Percentiles rank a stretch among this genome's conserved stretches.
phyloP scores from a whole-genome alignment of 2,329 filamentous ascomycete genomes.

The Curvularia eragrostidis region DNA sequence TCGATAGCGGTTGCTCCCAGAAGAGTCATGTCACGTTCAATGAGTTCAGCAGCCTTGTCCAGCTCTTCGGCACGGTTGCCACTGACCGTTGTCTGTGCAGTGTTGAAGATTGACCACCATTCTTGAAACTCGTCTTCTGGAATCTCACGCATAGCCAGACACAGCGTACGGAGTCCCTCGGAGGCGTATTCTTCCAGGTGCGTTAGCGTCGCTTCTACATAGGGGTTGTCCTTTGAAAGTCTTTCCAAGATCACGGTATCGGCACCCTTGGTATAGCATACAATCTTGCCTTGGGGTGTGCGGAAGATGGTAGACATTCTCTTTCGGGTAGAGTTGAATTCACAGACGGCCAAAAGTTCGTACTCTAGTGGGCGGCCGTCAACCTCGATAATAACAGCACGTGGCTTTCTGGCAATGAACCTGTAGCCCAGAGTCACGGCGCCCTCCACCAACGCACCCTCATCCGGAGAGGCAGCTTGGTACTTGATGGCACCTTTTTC shows the following conservation, averaged over 20 bases:
- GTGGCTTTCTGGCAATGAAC: constrained; percentile 89
- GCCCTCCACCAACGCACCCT: constrained; percentile 94
- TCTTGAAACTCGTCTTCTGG: constrained; percentile 87
- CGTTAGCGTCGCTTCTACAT: constrained; percentile 86
- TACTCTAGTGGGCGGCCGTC: constrained; percentile 77
- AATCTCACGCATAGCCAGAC: constrained; percentile 91
- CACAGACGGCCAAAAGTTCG: constrained; percentile 93
- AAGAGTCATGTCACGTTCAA: constrained; percentile 89
- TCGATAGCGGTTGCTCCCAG: constrained; percentile 97
- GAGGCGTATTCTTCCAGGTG: constrained; percentile 99
- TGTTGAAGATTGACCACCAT: constrained; percentile 87
- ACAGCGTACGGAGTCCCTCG: constrained; percentile 92
- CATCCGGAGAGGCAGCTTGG: constrained; percentile 95
- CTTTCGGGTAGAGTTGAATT: constrained; percentile 98
- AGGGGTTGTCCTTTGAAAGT: constrained; percentile 77
- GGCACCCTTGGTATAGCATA: constrained; percentile 94
- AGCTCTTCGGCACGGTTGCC: constrained; percentile 93
- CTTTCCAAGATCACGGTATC: constrained; percentile 98
- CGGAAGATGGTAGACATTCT: constrained; percentile 98
- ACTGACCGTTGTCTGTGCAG: constrained; percentile 85
- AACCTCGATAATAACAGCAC: constrained; percentile 82
- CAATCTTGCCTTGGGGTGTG: constrained; percentile 92
- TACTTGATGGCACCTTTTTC: constrained; percentile 91
- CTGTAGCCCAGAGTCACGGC: constrained; percentile 85
- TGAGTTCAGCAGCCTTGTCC: constrained; percentile 95